Percentiles rank a stretch among this genome's conserved stretches.
Evolutionary conservation across 345 rosid genomes (phyloP).

Genomic region (Eucalyptus virginea): DNA sequence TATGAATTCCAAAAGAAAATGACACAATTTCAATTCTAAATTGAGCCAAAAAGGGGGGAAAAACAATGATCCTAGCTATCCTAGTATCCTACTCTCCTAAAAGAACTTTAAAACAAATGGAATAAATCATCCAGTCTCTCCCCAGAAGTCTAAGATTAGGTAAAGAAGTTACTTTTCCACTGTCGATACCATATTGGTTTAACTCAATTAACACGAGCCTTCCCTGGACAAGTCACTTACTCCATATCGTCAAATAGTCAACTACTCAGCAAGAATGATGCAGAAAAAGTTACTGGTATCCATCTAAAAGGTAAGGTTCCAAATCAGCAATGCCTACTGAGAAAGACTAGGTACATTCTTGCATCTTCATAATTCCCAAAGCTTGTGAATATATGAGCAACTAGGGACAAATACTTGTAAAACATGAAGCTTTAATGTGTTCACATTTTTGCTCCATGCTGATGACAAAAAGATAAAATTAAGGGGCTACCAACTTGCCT

Average conservation of each 20-base stretch:
- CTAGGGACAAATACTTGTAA: neutral
- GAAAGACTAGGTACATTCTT: neutral
- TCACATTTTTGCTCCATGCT: neutral
- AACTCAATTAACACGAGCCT: neutral
- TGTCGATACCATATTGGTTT: neutral
- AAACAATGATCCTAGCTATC: neutral
- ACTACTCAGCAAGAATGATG: neutral
- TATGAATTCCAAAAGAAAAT: neutral
- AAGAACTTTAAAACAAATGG: neutral
- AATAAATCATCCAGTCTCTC: neutral
- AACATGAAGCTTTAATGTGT: neutral
- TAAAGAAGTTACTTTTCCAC: neutral
- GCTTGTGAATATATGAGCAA: neutral
- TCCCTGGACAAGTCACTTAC: neutral
- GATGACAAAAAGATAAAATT: neutral
- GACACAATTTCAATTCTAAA: neutral
- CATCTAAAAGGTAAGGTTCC: neutral
- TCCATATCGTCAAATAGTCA: neutral
- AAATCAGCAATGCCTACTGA: neutral
- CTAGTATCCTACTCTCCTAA: neutral
- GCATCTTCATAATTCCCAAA: neutral
- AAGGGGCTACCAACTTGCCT: slow-evolving; percentile 14
- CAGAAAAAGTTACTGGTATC: neutral
- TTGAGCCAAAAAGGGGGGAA: neutral
- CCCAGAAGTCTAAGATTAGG: neutral